Conservation (phyloP, 306 rosid species). For the Trichosanthes truncata region DNA sequence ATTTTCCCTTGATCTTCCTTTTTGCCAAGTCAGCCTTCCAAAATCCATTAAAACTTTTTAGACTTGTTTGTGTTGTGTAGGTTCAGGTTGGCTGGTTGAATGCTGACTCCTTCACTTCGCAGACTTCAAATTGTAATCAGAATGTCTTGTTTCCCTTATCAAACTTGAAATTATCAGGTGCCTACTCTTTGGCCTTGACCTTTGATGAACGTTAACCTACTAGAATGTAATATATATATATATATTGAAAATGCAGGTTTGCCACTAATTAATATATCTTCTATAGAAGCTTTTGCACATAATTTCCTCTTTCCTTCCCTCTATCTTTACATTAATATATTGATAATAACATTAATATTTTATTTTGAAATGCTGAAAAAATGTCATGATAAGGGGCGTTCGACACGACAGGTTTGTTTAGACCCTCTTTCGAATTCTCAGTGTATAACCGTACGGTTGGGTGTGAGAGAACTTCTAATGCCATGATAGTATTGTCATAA, state of each 20-base stretch:
- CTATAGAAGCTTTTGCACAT: slow-evolving; percentile 8
- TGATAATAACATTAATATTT: background rate
- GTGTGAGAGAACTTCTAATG: background rate
- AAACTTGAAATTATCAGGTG: slow-evolving; percentile 11
- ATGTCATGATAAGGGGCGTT: background rate
- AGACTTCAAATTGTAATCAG: slow-evolving; percentile 4
- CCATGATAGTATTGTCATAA: background rate
- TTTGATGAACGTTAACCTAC: background rate
- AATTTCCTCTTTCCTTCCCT: background rate
- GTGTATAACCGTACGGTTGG: background rate
- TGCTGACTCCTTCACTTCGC: background rate
- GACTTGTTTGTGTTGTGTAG: background rate
- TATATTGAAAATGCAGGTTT: background rate
- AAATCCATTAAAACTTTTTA: background rate
- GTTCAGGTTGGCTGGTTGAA: slow-evolving; percentile 2
- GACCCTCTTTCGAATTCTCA: background rate
- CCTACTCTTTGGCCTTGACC: slow-evolving; percentile 1
- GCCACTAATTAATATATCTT: background rate
- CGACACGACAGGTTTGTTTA: background rate
- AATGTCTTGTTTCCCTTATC: slow-evolving; percentile 3
- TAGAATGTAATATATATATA: slow-evolving; percentile 5
- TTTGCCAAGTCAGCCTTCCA: background rate
- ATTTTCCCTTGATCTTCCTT: background rate
- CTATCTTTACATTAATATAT: background rate
- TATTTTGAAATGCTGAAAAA: background rate